These are phyloP conservation scores for Kalmanozyma brasiliensis DNA, from an alignment of 1,284 basidiomycete species.

Conservation along the genomic window DNA sequence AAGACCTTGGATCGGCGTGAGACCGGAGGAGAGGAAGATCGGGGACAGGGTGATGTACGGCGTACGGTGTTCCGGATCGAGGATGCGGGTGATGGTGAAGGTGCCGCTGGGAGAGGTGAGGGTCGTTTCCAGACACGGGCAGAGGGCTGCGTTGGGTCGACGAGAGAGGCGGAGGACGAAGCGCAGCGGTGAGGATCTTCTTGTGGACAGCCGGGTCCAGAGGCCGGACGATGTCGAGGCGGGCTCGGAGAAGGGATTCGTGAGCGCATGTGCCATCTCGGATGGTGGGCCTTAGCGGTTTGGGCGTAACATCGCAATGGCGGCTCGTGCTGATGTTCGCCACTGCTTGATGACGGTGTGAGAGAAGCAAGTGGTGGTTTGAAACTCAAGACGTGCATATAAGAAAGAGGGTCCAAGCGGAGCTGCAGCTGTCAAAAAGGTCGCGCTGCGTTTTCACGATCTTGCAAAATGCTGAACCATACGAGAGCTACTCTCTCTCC, in stretches of 20 bases:
- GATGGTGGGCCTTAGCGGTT: too few relatives aligned
- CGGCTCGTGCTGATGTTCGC: too few relatives aligned
- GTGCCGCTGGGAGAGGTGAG: background rate
- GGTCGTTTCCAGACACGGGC: conserved; percentile 24
- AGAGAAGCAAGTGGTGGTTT: too few relatives aligned
- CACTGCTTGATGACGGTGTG: too few relatives aligned
- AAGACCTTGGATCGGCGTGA: conserved; percentile 32
- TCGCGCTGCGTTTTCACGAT: conserved; percentile 10
- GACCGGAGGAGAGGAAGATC: conserved; percentile 13
- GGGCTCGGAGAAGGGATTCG: conserved; percentile 5
- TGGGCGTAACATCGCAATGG: too few relatives aligned
- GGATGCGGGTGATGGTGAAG: conserved; percentile 29
- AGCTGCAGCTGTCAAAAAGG: conserved; percentile 19
- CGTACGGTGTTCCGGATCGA: conserved; percentile 41
- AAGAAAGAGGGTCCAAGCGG: background rate
- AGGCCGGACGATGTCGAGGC: background rate
- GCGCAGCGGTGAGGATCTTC: conserved; percentile 18
- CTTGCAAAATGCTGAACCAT: conserved; percentile 3
- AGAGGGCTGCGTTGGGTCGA: conserved; percentile 29
- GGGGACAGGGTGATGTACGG: conserved; percentile 40
- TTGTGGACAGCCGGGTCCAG: conserved; percentile 19
- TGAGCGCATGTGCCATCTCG: too few relatives aligned
- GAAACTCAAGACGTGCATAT: background rate
- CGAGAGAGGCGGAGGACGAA: conserved; percentile 30
- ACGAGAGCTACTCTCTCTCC: too few relatives aligned